These are phyloP conservation scores for Boeremia exigua DNA, from an alignment of 2,329 filamentous ascomycete genomes.

Conservation along the genomic window DNA sequence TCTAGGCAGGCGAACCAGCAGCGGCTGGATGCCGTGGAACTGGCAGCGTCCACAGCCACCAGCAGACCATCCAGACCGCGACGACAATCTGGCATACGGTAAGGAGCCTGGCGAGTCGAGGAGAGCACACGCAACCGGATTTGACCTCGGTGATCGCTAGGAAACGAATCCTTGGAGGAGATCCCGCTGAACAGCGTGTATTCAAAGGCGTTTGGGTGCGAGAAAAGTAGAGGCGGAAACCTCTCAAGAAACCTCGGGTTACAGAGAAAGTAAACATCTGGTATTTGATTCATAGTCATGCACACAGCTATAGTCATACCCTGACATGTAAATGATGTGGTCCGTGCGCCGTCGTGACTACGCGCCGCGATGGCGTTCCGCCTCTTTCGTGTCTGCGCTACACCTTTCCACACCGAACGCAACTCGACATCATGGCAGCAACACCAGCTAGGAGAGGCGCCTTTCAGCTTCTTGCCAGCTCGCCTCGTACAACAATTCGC, in stretches of 20 bases:
- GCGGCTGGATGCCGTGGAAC: conserved; percentile 59
- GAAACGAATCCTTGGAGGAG: conserved; percentile 17
- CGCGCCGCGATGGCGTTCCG: conserved; percentile 13
- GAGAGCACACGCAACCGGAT: conserved; percentile 37
- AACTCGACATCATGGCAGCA: conserved; percentile 26
- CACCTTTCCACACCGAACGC: background rate
- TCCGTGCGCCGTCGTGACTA: conserved; percentile 13
- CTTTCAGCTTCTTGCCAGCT: conserved; percentile 24
- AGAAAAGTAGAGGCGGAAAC: conserved; percentile 1
- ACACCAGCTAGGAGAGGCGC: conserved; percentile 28
- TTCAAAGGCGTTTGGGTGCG: conserved; percentile 18
- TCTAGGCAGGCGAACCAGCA: conserved; percentile 39
- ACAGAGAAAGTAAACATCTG: conserved; percentile 8
- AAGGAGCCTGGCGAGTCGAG: conserved; percentile 32
- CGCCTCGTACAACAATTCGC: conserved; percentile 26
- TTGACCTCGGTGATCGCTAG: conserved; percentile 43
- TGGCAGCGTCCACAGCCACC: conserved; percentile 46
- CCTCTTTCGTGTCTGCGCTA: conserved; percentile 3
- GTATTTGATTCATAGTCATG: background rate
- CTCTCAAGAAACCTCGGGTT: conserved; percentile 7
- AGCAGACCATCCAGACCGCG: conserved; percentile 20
- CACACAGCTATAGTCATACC: background rate
- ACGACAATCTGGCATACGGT: conserved; percentile 46
- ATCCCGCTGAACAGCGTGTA: conserved; percentile 5
- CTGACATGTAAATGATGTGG: background rate